Evolutionary conservation across 2,329 filamentous ascomycete species (phyloP), one percentile per base, ranked within the genome.

Genomic region (Colletotrichum sp.): DNA sequence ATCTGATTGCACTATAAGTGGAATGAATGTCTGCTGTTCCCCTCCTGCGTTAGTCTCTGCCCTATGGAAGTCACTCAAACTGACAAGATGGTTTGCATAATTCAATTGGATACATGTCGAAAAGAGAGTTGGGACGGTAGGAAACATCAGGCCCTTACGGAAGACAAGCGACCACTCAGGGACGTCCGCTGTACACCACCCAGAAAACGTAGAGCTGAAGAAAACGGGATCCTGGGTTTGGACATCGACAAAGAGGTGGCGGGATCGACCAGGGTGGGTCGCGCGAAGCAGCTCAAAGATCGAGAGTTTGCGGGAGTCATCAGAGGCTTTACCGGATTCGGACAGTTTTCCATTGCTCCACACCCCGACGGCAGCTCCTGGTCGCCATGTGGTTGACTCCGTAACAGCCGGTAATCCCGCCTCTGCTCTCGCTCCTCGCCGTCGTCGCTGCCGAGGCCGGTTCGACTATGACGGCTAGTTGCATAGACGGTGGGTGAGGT

Each of bases 251-350:
- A 68, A 65, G 15, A 10, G 5, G 32, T 52, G 63, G 57, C n/a
- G 57, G 24, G 32, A 76, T 76, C 73, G 64, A 30, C 26, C n/a
- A 9, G 28, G 62, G 26, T n/a, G 30, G 18, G 32, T 59, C 26
- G 49, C 71, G 32, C 39, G 30, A 18, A 21, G 21, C 63, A 49
- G 64, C 70, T 39, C 70, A 39, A 57, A 28, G 64, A 76, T 76
- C 73, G 73, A 76, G 70, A 73, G 64, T 73, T 76, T 68, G 73
- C 69, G 59, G 69, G 18, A 49, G 73, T 59, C 73, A 76, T 76
- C 64, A 75, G 63, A 36, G n/a, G 57, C 70, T 28, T 30, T 59
- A 55, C 39, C 63, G 18, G 39, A n/a, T 75, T n/a, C 10, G 68
- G 68, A 15, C 39, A 49, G 30, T 24, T 68, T 68, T 49, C 52